Percentiles rank a stretch among this genome's conserved stretches.
phyloP scores from a whole-genome alignment of 163 green algal species.

The Chlamydomonas reinhardtii region DNA sequence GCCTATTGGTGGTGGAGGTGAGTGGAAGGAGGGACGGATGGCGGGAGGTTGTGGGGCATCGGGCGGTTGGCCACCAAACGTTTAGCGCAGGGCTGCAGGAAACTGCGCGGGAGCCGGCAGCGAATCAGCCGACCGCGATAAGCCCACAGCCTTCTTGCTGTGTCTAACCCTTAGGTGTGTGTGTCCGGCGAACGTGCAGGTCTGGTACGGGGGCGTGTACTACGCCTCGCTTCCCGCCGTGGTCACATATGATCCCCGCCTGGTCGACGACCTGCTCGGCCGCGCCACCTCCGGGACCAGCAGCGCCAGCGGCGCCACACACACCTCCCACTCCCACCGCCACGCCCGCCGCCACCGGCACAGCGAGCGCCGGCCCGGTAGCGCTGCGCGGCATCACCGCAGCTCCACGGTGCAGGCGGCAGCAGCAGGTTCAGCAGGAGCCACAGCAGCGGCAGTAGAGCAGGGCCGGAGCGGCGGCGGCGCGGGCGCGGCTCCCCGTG shows the following conservation, averaged over 20 bases:
- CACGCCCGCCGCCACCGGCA: not conserved
- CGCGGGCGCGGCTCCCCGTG: not conserved
- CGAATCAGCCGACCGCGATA: no score
- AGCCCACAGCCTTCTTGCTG: no score
- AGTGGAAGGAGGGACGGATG: not conserved
- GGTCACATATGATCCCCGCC: not conserved
- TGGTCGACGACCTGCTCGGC: slow-evolving; percentile 20
- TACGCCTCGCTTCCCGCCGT: slow-evolving; percentile 10
- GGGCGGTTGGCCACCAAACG: no score
- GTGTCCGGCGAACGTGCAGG: not conserved
- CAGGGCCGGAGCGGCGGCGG: not conserved
- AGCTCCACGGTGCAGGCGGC: not conserved
- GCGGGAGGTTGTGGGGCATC: no score
- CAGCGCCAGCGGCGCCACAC: not conserved
- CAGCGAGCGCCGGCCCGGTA: no score
- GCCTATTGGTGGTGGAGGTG: slow-evolving; percentile 32
- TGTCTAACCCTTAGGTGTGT: no score
- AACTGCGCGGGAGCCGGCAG: no score
- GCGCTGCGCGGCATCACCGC: not conserved
- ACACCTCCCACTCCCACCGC: no score
- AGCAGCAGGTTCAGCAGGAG: not conserved
- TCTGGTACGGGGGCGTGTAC: not conserved
- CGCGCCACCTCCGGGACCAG: no score
- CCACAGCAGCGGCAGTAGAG: not conserved
- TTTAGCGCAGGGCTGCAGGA: no score